Base-by-base conservation (phyloP, 331 rosid species). In the Ulmus americana region DNA sequence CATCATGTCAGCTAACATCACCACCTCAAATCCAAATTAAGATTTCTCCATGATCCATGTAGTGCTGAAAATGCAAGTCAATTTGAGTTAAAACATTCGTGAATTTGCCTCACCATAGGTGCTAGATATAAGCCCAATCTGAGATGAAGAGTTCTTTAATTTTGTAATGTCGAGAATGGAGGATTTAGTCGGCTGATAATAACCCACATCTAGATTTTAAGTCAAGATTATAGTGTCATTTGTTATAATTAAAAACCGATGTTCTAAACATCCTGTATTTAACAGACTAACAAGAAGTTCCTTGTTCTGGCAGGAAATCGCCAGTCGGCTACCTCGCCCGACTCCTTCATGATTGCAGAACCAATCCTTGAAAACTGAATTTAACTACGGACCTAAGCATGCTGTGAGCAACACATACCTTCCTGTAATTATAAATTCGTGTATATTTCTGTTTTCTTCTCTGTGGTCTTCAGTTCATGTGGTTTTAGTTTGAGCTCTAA, bases 261-360 rank as follows among this genome's bases (percentile, higher is more conserved):
- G n/a, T 18, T 20, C 18, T 42, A 16, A 60, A 38, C 22, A 41
- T 70, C 16, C 54, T 43, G n/a, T 39, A 45, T 46, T 6, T 22
- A 45, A 12, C 44, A 10, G 14, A 69, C 40, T 66, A 48, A 67
- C 11, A 11, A 15, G 7, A 12, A 42, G 7, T 59, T 13, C 47
- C 40, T 39, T 20, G 16, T 70, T 61, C 65, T n/a, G 55, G 53
- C 77, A 80, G 88, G 85, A 83, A 70, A 80, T 83, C 22, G 85
- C 83, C 0, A 83, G 80, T 72, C 83, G 78, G 20, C 65, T 83
- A 59, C 83, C 85, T 45, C 83, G 83, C 10, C 81, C 88, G 0
- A 55, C 80, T 15, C 14, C 79, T 53, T 55, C 65, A 10, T 58
- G 70, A 79, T 55, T 48, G 10, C 60, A 40, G 63, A 65, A 73